Percentiles rank a stretch among this genome's conserved stretches.
Evolutionary conservation across 352 stramenopile species (phyloP).

Genomic region (Pythium phragmiticola): DNA sequence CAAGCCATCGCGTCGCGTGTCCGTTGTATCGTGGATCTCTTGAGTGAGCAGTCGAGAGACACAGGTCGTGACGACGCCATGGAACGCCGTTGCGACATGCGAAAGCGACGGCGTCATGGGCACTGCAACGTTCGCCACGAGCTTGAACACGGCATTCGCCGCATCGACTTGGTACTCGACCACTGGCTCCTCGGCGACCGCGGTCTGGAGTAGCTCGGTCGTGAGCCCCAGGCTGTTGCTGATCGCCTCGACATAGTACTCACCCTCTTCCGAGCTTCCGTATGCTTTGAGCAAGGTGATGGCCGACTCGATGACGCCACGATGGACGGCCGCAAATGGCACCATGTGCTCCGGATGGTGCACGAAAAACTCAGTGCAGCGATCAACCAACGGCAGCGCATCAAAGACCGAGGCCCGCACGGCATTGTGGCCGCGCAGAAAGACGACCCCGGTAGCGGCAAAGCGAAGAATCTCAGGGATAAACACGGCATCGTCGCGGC

Average conservation of each 20-base stretch:
- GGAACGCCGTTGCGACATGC: constrained; percentile 14
- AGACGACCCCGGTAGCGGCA: constrained; percentile 24
- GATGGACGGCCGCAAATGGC: constrained; percentile 21
- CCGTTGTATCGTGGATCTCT: neutral
- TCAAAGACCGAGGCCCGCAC: constrained; percentile 16
- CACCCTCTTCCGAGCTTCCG: constrained; percentile 20
- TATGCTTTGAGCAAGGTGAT: constrained; percentile 9
- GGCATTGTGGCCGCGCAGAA: constrained; percentile 11
- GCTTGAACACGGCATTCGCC: constrained; percentile 14
- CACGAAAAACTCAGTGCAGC: constrained; percentile 23
- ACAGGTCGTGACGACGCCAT: neutral
- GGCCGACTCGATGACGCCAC: constrained; percentile 21
- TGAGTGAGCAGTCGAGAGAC: neutral
- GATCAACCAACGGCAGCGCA: constrained; percentile 20
- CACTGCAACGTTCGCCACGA: constrained; percentile 14
- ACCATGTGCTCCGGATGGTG: constrained; percentile 19
- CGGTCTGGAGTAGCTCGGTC: constrained; percentile 12
- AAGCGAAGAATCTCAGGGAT: constrained; percentile 20
- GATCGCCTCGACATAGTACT: constrained; percentile 22
- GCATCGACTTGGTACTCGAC: constrained; percentile 20
- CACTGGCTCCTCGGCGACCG: constrained; percentile 9
- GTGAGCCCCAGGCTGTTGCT: constrained; percentile 11
- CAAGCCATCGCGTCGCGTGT: neutral
- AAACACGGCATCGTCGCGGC: constrained; percentile 20
- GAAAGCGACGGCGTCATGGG: constrained; percentile 12